These are phyloP conservation scores for Ganoderma leucocontextum DNA, from an alignment of 1,284 basidiomycete species.

Conservation along the genomic window DNA sequence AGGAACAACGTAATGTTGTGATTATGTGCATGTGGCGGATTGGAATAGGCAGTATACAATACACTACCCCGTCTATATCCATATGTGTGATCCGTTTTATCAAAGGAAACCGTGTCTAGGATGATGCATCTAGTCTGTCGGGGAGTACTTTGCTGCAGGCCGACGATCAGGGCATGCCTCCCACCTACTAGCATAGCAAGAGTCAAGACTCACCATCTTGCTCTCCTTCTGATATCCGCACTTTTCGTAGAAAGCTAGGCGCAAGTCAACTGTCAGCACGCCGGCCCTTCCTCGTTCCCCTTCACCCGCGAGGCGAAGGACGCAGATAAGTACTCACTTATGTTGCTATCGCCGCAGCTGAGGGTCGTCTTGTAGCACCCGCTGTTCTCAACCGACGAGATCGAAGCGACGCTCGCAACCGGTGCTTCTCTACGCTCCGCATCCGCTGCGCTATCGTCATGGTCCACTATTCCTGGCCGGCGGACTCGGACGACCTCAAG, in stretches of 20 bases:
- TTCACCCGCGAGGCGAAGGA: neutral
- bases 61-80: constrained; percentile 24
- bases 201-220: constrained; percentile 75
- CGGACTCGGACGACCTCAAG: no score
- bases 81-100: constrained; percentile 29
- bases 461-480: no score
- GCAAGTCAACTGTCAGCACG: constrained; percentile 14
- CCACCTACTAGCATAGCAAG: neutral
- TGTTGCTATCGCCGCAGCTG: constrained; percentile 92
- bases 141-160: constrained; percentile 59
- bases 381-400: constrained; percentile 52
- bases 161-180: constrained; percentile 14
- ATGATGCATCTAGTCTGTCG: constrained; percentile 36
- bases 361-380: constrained; percentile 97
- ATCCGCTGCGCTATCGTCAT: no score
- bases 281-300: neutral
- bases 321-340: constrained; percentile 69
- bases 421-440: no score
- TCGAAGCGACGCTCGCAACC: no score
- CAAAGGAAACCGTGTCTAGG: neutral
- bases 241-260: constrained; percentile 94
- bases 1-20: neutral
- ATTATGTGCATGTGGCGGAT: constrained; percentile 20
- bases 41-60: constrained; percentile 23
- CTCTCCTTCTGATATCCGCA: constrained; percentile 91